Percentiles rank a stretch among this genome's conserved stretches.
Evolutionary conservation across 1,284 basidiomycete species (phyloP).

Genomic region (Tylopilus sp.): DNA sequence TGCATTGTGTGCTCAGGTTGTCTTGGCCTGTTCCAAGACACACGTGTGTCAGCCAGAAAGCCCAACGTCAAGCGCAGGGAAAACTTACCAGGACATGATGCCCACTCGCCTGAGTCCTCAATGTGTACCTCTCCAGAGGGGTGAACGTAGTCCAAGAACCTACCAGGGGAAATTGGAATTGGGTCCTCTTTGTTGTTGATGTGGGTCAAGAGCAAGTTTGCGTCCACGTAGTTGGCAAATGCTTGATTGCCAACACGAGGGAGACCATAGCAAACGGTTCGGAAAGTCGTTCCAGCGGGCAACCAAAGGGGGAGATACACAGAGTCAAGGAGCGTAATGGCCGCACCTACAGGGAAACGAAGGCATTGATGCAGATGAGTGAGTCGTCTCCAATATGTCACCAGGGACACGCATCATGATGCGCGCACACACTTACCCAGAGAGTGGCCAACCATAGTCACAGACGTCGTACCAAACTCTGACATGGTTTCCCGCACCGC

Average conservation of each 20-base stretch:
- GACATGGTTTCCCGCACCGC: constrained; percentile 45
- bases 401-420: neutral
- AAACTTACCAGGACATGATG: constrained; percentile 40
- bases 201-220: constrained; percentile 41
- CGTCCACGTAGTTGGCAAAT: constrained; percentile 58
- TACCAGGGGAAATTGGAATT: constrained; percentile 48
- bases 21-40: constrained; percentile 48
- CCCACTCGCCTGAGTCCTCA: constrained; percentile 44
- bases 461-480: constrained; percentile 37
- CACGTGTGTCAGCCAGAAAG: neutral
- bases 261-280: constrained; percentile 47
- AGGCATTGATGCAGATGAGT: neutral
- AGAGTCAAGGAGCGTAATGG: constrained; percentile 48
- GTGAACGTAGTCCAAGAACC: constrained; percentile 51
- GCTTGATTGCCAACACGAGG: constrained; percentile 65
- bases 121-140: constrained; percentile 59
- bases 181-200: constrained; percentile 51
- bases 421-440: constrained; percentile 37
- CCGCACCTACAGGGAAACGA: constrained; percentile 36
- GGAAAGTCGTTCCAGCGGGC: constrained; percentile 33
- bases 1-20: constrained; percentile 49
- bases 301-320: constrained; percentile 40
- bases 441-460: constrained; percentile 56
- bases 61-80: neutral
- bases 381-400: neutral